These are phyloP conservation scores for Aphanomyces invadans DNA, from an alignment of 352 stramenopile genomes.

Conservation along the genomic window DNA sequence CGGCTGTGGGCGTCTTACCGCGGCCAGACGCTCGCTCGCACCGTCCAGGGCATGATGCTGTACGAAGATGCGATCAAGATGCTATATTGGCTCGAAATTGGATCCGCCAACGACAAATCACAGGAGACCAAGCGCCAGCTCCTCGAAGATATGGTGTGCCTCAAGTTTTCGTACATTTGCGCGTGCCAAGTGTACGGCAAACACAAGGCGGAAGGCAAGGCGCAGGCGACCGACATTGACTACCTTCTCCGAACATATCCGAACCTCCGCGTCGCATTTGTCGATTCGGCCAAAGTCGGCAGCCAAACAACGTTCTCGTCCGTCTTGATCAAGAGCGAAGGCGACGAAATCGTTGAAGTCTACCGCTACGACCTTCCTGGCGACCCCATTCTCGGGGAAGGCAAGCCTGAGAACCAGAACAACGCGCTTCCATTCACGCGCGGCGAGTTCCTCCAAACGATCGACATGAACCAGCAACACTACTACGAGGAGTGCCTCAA, in stretches of 20 bases:
- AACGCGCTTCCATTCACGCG: conserved; percentile 33
- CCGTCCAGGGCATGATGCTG: conserved; percentile 74
- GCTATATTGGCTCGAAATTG: conserved; percentile 73
- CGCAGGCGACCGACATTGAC: conserved; percentile 65
- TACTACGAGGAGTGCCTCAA: conserved; percentile 36
- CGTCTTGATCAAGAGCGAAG: conserved; percentile 63
- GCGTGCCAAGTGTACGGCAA: conserved; percentile 80
- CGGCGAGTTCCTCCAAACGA: conserved; percentile 33
- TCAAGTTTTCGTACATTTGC: conserved; percentile 82
- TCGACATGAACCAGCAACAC: conserved; percentile 38
- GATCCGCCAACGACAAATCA: conserved; percentile 49
- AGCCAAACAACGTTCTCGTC: conserved; percentile 40
- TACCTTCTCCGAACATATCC: conserved; percentile 66
- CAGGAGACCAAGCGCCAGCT: conserved; percentile 66
- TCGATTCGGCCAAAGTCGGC: conserved; percentile 49
- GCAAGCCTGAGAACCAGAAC: conserved; percentile 37
- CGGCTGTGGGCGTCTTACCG: conserved; percentile 70
- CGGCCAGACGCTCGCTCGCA: conserved; percentile 64
- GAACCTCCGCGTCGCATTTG: conserved; percentile 73
- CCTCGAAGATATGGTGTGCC: conserved; percentile 67
- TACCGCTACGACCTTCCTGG: conserved; percentile 60
- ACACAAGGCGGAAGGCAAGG: conserved; percentile 55
- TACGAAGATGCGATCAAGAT: conserved; percentile 82
- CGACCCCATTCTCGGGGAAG: conserved; percentile 34
- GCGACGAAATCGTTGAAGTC: conserved; percentile 57